phyloP scores from a whole-genome alignment of 805 yeast species.

The Lipomyces starkeyi region DNA sequence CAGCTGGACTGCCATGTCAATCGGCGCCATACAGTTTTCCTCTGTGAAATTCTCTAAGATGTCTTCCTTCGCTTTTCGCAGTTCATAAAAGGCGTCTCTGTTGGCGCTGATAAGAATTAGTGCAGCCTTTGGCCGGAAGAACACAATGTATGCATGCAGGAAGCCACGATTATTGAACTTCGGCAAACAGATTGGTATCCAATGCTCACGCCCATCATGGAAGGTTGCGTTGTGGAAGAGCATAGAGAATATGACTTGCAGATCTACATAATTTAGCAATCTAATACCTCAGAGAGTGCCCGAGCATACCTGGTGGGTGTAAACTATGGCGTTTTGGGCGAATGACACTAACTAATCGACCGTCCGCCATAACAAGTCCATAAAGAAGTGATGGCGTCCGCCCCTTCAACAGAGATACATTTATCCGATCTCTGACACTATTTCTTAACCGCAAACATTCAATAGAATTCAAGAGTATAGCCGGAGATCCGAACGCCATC shows the following conservation, averaged over 20 bases:
- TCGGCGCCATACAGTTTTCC: slow-evolving; percentile 49
- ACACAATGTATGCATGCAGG: slow-evolving; percentile 77
- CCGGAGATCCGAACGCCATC: slow-evolving; percentile 61
- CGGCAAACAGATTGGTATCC: slow-evolving; percentile 94
- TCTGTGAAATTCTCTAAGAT: slow-evolving; percentile 54
- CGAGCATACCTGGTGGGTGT: slow-evolving; percentile 59
- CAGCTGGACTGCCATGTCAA: slow-evolving; percentile 48
- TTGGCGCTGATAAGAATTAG: slow-evolving; percentile 66
- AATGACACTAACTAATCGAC: slow-evolving; percentile 69
- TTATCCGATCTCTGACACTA: slow-evolving; percentile 62
- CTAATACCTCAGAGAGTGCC: background rate
- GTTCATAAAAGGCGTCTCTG: slow-evolving; percentile 76
- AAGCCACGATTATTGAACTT: slow-evolving; percentile 89
- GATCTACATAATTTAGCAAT: slow-evolving; percentile 51
- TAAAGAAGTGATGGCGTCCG: slow-evolving; percentile 67
- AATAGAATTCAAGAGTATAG: slow-evolving; percentile 66
- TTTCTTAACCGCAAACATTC: slow-evolving; percentile 67
- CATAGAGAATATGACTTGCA: slow-evolving; percentile 74
- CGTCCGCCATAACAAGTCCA: slow-evolving; percentile 71
- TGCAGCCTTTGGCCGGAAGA: slow-evolving; percentile 52
- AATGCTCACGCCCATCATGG: slow-evolving; percentile 66
- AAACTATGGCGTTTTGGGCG: slow-evolving; percentile 80
- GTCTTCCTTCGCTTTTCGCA: slow-evolving; percentile 64
- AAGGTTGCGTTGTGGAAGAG: slow-evolving; percentile 65
- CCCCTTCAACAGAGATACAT: slow-evolving; percentile 57